Percentiles rank a stretch among this genome's conserved stretches.
Conservation (phyloP, 2,329 filamentous ascomycete species). For the Pseudocercospora pini-densiflorae region DNA sequence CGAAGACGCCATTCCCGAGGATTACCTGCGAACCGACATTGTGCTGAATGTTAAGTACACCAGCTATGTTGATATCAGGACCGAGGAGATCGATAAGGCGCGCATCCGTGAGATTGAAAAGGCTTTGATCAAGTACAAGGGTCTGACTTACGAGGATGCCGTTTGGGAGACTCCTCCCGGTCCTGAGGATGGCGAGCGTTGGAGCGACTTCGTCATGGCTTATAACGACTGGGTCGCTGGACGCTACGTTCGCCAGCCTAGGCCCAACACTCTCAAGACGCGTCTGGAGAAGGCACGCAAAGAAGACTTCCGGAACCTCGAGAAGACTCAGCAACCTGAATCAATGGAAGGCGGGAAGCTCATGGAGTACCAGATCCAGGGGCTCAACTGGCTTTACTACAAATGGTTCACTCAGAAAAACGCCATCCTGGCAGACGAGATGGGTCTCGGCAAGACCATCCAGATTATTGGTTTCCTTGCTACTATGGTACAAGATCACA, state of each 20-base stretch:
- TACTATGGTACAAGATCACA: conserved; percentile 63
- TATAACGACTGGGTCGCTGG: conserved; percentile 87
- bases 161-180: conserved; percentile 86
- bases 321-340: conserved; percentile 73
- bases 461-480: conserved; percentile 86
- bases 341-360: conserved; percentile 77
- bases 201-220: conserved; percentile 78
- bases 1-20: conserved; percentile 83
- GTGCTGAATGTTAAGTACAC: conserved; percentile 80
- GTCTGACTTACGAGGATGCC: conserved; percentile 84
- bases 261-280: conserved; percentile 61
- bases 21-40: conserved; percentile 84
- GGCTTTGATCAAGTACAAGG: conserved; percentile 89
- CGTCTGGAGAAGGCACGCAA: conserved; percentile 71
- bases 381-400: conserved; percentile 92
- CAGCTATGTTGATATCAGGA: conserved; percentile 61
- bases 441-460: conserved; percentile 97
- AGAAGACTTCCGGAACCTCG: conserved; percentile 68
- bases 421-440: conserved; percentile 93
- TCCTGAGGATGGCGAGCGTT: conserved; percentile 67
- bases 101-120: conserved; percentile 73
- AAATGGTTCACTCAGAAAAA: conserved; percentile 84
- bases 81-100: conserved; percentile 70
- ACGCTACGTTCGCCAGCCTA: conserved; percentile 69
- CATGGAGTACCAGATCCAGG: conserved; percentile 93